These are phyloP conservation scores for Termitomyces sp. DNA, from an alignment of 768 basidiomycete species.

Conservation along the genomic window DNA sequence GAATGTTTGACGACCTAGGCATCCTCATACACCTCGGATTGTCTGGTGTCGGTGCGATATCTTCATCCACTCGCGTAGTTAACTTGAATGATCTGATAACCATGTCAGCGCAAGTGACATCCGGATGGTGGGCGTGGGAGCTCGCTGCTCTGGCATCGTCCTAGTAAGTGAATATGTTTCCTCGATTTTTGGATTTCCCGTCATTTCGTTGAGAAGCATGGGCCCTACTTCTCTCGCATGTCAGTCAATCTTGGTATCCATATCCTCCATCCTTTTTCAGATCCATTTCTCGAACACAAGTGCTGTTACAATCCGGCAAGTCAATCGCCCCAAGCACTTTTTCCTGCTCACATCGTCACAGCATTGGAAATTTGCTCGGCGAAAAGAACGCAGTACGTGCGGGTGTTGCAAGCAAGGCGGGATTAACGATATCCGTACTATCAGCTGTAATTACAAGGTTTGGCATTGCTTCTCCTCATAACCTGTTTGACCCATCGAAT, in stretches of 20 bases:
- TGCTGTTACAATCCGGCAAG: constrained; percentile 76
- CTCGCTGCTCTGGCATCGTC: neutral
- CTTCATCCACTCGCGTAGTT: neutral
- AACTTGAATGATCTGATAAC: neutral
- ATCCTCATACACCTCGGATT: neutral
- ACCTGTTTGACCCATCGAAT: neutral
- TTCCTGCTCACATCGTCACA: neutral
- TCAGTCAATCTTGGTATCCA: constrained; percentile 22
- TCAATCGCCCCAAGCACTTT: neutral
- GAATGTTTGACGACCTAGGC: neutral
- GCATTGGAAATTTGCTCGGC: constrained; percentile 11
- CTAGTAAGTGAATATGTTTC: neutral
- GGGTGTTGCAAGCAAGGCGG: constrained; percentile 30
- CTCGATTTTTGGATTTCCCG: neutral
- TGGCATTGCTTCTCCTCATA: neutral
- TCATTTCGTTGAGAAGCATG: neutral
- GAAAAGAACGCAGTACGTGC: constrained; percentile 9
- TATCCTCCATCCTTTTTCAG: constrained; percentile 69
- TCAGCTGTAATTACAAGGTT: neutral
- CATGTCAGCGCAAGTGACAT: neutral
- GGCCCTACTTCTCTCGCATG: neutral
- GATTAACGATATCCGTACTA: constrained; percentile 42
- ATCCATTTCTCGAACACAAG: constrained; percentile 76
- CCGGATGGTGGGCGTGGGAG: neutral
- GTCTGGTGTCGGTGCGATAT: neutral